phyloP scores from a whole-genome alignment of 192 early-diverging fungal species.

The Coemansia sp. region DNA sequence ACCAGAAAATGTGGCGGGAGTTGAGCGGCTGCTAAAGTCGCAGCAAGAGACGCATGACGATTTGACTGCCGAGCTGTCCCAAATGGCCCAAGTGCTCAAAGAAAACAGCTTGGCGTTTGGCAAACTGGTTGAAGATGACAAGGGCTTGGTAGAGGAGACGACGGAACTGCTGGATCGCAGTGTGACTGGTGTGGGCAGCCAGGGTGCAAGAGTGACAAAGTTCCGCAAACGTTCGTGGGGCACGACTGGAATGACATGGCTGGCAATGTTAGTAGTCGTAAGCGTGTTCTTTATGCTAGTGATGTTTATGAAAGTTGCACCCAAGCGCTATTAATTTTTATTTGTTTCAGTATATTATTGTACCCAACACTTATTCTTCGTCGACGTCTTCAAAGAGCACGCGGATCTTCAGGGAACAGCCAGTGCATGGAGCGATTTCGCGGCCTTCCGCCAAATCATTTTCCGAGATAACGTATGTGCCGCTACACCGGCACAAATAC shows the following conservation, averaged over 20 bases:
- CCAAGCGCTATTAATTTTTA: slow-evolving; percentile 42
- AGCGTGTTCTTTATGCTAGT: slow-evolving; percentile 50
- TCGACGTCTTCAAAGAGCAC: slow-evolving; percentile 66
- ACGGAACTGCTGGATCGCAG: slow-evolving; percentile 31
- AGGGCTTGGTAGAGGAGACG: slow-evolving; percentile 38
- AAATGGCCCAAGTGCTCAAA: slow-evolving; percentile 47
- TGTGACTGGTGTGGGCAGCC: slow-evolving; percentile 30
- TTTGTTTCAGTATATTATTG: background rate
- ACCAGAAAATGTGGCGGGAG: slow-evolving; percentile 37
- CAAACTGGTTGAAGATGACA: slow-evolving; percentile 46
- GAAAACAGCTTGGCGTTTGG: slow-evolving; percentile 49
- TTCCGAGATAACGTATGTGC: slow-evolving; percentile 61
- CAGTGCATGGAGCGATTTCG: slow-evolving; percentile 64
- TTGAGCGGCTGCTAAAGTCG: slow-evolving; percentile 43
- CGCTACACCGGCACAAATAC: slow-evolving; percentile 67
- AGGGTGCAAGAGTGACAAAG: slow-evolving; percentile 40
- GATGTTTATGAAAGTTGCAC: slow-evolving; percentile 52
- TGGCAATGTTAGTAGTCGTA: slow-evolving; percentile 43
- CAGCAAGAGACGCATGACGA: slow-evolving; percentile 51
- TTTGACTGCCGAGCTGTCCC: slow-evolving; percentile 41
- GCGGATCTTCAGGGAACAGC: slow-evolving; percentile 67
- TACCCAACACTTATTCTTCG: slow-evolving; percentile 16
- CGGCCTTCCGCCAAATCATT: slow-evolving; percentile 64
- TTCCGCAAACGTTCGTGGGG: slow-evolving; percentile 56
- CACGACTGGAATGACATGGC: slow-evolving; percentile 53